Base-by-base conservation (phyloP, 768 basidiomycete genomes). In the Tephrocybe sp. region DNA sequence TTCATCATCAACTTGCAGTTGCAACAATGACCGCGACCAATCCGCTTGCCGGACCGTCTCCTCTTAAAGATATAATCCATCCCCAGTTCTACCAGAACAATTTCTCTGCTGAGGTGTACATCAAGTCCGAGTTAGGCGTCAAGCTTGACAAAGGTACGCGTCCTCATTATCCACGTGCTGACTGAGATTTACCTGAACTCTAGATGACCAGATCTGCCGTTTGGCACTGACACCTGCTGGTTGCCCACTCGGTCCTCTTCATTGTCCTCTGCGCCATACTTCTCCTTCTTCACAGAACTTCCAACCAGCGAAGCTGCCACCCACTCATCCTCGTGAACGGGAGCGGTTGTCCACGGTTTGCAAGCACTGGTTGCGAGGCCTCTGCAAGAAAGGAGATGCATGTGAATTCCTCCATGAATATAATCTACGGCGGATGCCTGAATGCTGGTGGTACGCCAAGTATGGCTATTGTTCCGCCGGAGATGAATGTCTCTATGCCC, bases 351-450 rank as follows among this genome's bases (percentile, higher is more conserved):
- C 88, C 18, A 97, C 95, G 2, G 94, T 99, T 15, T 99, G 97
- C 73, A 98, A 98, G 70, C 97, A 98, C 71, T 98, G 95, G 89
- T 81, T 99, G 36, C 83, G 97, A 49, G 97, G 97, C 12, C 77
- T 99, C 15, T 98, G 97, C 71, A 98, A 98, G 73, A 98, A 98
- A 68, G 95, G 94, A 45, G 90, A 94, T 63, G 86, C 88, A 21
- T 99, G 97, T 72, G 97, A 98, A 71, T 99, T 98, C 68, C 78
- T 98, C 64, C 97, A 99, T 70, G 97, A 98, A 72, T 99, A 97
- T 74, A 97, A 98, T 65, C 78, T 99, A 43, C 74, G 97, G 51
- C 86, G 91, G 53, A 98, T 98, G 94, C 97, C 97, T 5, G 92
- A 97, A 65, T 98, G 97, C 62, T 97, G 93, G 87, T 98, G 94